These are phyloP conservation scores for Phytopythium delawarense DNA, from an alignment of 352 stramenopile species.

Conservation along the genomic window DNA sequence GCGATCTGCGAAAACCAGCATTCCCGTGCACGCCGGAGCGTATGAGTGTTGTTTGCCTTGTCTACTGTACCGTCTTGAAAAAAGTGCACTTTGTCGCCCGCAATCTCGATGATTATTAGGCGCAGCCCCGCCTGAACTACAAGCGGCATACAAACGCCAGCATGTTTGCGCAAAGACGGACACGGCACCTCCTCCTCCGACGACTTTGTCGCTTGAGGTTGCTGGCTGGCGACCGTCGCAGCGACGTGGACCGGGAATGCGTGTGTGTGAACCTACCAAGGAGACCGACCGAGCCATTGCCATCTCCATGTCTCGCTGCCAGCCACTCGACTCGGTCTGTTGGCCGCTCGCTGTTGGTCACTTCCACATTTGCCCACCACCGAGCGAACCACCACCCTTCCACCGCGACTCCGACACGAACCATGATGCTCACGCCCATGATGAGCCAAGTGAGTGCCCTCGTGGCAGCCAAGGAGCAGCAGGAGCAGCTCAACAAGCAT, in stretches of 20 bases:
- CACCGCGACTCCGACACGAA: not conserved
- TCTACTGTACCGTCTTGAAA: not conserved
- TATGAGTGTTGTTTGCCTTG: constrained; percentile 3
- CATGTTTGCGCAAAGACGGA: constrained; percentile 4
- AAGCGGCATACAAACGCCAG: constrained; percentile 1
- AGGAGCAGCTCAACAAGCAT: not conserved
- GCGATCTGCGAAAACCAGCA: not conserved
- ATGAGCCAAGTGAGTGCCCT: not conserved
- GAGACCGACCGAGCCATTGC: not conserved
- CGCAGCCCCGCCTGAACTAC: not conserved
- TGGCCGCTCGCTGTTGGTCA: not conserved
- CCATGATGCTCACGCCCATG: not conserved
- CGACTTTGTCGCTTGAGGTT: not conserved
- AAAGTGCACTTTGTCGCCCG: not conserved
- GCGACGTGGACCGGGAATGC: not conserved
- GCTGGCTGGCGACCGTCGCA: not conserved
- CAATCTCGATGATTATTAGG: not conserved
- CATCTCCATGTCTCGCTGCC: not conserved
- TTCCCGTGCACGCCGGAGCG: not conserved
- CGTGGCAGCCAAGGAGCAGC: not conserved
- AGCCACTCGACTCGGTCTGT: not conserved
- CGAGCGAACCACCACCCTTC: not conserved
- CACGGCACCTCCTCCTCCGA: not conserved
- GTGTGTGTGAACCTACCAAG: not conserved
- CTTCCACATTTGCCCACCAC: not conserved